phyloP scores from a whole-genome alignment of 1,139 yeast genomes.

The Nadsonia commutata region DNA sequence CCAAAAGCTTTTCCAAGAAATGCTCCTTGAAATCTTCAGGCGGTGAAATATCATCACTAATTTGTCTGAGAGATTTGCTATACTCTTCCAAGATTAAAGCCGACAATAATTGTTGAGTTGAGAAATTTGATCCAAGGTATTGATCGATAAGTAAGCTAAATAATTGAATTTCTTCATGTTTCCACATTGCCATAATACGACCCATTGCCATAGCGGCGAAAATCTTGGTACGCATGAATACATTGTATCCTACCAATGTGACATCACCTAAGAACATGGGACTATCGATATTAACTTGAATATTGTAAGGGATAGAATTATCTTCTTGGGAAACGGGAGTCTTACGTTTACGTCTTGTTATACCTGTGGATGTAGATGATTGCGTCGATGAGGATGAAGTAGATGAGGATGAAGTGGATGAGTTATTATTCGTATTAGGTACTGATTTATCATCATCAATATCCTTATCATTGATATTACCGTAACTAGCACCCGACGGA shows the following conservation, averaged over 20 bases:
- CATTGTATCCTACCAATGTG: slow-evolving; percentile 64
- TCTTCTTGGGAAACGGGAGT: not conserved
- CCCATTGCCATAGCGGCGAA: slow-evolving; percentile 73
- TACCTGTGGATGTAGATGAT: slow-evolving; percentile 7
- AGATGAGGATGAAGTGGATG: slow-evolving; percentile 11
- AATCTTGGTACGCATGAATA: slow-evolving; percentile 60
- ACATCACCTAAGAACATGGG: slow-evolving; percentile 90
- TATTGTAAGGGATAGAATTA: slow-evolving; percentile 14
- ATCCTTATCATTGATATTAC: slow-evolving; percentile 8
- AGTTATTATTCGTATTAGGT: slow-evolving; percentile 14
- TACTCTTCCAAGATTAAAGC: slow-evolving; percentile 64
- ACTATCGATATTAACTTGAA: slow-evolving; percentile 65
- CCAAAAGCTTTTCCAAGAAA: slow-evolving; percentile 23
- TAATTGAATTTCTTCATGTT: slow-evolving; percentile 20
- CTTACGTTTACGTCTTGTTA: not conserved
- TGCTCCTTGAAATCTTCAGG: slow-evolving; percentile 9
- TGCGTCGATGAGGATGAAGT: slow-evolving; percentile 8
- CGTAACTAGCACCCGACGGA: slow-evolving; percentile 56
- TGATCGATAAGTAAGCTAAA: slow-evolving; percentile 22
- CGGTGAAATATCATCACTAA: slow-evolving; percentile 15
- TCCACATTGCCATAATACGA: slow-evolving; percentile 41
- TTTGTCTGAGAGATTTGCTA: slow-evolving; percentile 27
- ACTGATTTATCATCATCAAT: slow-evolving; percentile 12
- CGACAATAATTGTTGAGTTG: slow-evolving; percentile 66
- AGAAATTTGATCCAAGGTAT: slow-evolving; percentile 44